Conservation (phyloP, 768 basidiomycete genomes). For the Suillus spraguei region DNA sequence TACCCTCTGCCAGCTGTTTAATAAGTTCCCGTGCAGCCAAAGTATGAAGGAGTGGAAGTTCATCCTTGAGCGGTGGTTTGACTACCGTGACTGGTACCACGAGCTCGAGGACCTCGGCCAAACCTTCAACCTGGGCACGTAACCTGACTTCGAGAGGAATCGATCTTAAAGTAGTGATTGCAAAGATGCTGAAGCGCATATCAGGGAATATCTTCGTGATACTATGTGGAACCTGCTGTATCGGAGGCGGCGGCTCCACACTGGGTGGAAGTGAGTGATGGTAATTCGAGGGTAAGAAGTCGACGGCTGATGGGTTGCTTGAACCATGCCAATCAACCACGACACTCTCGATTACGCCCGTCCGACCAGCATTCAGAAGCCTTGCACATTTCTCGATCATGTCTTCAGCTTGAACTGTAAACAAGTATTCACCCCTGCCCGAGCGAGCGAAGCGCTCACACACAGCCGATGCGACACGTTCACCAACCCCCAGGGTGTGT, state of each 20-base stretch:
- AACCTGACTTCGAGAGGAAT: slow-evolving; percentile 33
- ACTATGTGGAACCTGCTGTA: slow-evolving; percentile 35
- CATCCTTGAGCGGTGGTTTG: slow-evolving; percentile 25
- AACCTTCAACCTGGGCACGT: slow-evolving; percentile 30
- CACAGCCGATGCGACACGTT: slow-evolving; percentile 47
- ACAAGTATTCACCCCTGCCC: slow-evolving; percentile 53
- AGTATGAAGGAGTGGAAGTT: slow-evolving; percentile 47
- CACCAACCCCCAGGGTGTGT: slow-evolving; percentile 62
- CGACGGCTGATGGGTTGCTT: slow-evolving; percentile 16
- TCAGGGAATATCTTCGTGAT: slow-evolving; percentile 36
- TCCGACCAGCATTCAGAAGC: slow-evolving; percentile 53
- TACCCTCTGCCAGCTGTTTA: slow-evolving; percentile 46
- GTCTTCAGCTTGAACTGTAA: slow-evolving; percentile 46
- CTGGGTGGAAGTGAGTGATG: slow-evolving; percentile 20
- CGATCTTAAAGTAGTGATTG: slow-evolving; percentile 25
- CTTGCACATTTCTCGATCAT: slow-evolving; percentile 51
- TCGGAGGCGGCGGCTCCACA: slow-evolving; percentile 34
- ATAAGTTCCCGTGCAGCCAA: slow-evolving; percentile 57
- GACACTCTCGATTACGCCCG: slow-evolving; percentile 46
- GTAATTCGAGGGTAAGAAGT: slow-evolving; percentile 14
- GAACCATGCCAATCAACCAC: slow-evolving; percentile 48
- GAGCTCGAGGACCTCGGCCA: slow-evolving; percentile 19
- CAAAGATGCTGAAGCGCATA: slow-evolving; percentile 36
- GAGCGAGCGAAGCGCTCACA: slow-evolving; percentile 56
- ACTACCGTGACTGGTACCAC: slow-evolving; percentile 26